Base-by-base conservation (phyloP, 108 stramenopile genomes). In the Mayamaea pseudoterrestris region DNA sequence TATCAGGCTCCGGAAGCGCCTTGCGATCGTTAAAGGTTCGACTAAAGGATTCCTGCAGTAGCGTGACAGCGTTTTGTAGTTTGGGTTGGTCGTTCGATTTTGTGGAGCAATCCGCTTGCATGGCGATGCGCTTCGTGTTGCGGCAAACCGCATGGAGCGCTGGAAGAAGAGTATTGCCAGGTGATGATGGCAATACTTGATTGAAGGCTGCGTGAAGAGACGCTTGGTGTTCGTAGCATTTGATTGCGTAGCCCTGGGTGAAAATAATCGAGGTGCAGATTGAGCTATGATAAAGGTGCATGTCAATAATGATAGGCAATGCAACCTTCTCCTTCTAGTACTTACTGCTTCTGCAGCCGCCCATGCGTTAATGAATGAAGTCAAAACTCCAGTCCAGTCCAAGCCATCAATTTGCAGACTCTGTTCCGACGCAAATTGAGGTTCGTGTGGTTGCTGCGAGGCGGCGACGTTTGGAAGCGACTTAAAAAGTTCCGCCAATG, bases 21-120 rank as follows among this genome's bases (percentile, higher is more conserved):
- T 68, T 76, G 18, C 88, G 76, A 62, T 90, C 88, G 58, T 90
- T 90, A 66, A 85, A 58, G 13, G 83, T 78, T 53, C 77, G 82
- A 52, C 74, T 77, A 43, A 77, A 90, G 46, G 67, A 69, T 27
- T 83, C 83, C 49, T 90, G 83, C 35, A 90, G 41, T 1, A 85
- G 37, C 2, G 76, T 79, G 20, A 82, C 83, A 12, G 83, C 83
- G 55, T 57, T 74, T 47, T 90, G 78, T 32, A 90, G 44, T 23
- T 76, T 76, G 17, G 76, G 70, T 29, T 77, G 66, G 44, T 76
- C 71, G 42, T 77, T 65, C 35, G 39, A n/a, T 5, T 12, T 42
- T 5, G 35, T 28, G 8, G 44, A 37, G 28, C 57, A 52, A 44
- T 89, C 86, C 18, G 88, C 88, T 1, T 57, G 54, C 3, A 68